Conservation (phyloP, 495 filamentous ascomycete species). For the Penicillium tannophilum region DNA sequence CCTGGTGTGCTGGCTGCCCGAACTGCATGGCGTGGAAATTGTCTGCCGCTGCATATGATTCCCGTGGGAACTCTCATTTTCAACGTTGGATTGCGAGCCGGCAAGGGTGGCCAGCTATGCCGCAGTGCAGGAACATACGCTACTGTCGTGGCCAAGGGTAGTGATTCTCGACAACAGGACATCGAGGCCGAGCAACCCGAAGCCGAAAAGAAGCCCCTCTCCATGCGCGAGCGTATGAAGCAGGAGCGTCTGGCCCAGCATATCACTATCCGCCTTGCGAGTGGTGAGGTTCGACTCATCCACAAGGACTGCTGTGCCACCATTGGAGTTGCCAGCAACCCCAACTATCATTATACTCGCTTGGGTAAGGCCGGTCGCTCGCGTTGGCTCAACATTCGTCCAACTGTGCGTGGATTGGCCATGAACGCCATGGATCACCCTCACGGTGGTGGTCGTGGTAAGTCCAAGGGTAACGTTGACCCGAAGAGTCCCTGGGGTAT, state of each 20-base stretch:
- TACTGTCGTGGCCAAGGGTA: slow-evolving; percentile 82
- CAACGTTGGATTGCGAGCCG: slow-evolving; percentile 77
- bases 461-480: slow-evolving; percentile 95
- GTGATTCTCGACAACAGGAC: slow-evolving; percentile 51
- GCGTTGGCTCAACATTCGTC: slow-evolving; percentile 89
- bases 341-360: slow-evolving; percentile 83
- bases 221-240: slow-evolving; percentile 46
- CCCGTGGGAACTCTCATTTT: slow-evolving; percentile 88
- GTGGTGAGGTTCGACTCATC: slow-evolving; percentile 86
- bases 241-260: slow-evolving; percentile 61
- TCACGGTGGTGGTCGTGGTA: slow-evolving; percentile 97
- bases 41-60: slow-evolving; percentile 90
- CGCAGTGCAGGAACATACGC: slow-evolving; percentile 91
- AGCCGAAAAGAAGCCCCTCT: slow-evolving; percentile 34
- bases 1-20: slow-evolving; percentile 92
- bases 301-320: slow-evolving; percentile 92
- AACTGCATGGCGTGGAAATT: slow-evolving; percentile 94
- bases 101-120: slow-evolving; percentile 83
- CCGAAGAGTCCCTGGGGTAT: slow-evolving; percentile 95
- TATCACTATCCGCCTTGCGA: slow-evolving; percentile 82
- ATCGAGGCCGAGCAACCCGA: slow-evolving; percentile 26
- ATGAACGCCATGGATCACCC: slow-evolving; percentile 98
- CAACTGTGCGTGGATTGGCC: slow-evolving; percentile 92
- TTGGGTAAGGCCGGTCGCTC: slow-evolving; percentile 93
- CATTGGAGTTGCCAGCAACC: slow-evolving; percentile 89